These are phyloP conservation scores for Aeminium ludgeri DNA, from an alignment of 495 filamentous ascomycete genomes.

Conservation along the genomic window DNA sequence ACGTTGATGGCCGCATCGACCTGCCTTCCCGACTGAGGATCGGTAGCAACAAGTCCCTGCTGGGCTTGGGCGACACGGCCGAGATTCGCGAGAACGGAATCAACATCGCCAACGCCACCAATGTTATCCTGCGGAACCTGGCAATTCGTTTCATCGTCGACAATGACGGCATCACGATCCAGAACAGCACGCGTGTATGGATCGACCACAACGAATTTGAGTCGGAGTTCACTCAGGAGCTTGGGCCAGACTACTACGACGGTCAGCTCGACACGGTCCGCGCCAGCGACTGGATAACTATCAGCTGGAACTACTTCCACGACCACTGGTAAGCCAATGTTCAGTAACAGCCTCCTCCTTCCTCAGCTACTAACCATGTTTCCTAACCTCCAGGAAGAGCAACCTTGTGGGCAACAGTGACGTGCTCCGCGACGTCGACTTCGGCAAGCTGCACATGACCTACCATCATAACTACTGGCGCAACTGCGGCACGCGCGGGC, in stretches of 20 bases:
- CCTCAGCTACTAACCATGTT: too few relatives aligned
- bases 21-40: slow-evolving; percentile 10
- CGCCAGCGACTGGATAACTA: slow-evolving; percentile 23
- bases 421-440: slow-evolving; percentile 19
- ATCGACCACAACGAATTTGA: slow-evolving; percentile 19
- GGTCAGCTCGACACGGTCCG: slow-evolving; percentile 19
- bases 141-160: slow-evolving; percentile 14
- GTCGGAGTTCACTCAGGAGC: slow-evolving; percentile 8
- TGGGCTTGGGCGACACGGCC: slow-evolving; percentile 18
- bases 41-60: slow-evolving; percentile 26
- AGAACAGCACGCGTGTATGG: slow-evolving; percentile 17
- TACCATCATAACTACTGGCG: slow-evolving; percentile 29
- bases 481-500: slow-evolving; percentile 23
- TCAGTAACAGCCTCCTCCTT: too few relatives aligned
- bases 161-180: slow-evolving; percentile 18
- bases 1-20: slow-evolving; percentile 19
- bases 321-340: slow-evolving; percentile 6
- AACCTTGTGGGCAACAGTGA: slow-evolving; percentile 13
- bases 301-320: slow-evolving; percentile 22
- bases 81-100: slow-evolving; percentile 12
- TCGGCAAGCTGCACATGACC: slow-evolving; percentile 24
- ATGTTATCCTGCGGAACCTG: slow-evolving; percentile 19
- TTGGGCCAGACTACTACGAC: slow-evolving; percentile 18
- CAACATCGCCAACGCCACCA: slow-evolving; percentile 8
- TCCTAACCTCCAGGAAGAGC: slow-evolving; percentile 17